These are phyloP conservation scores for Pseudomassariella vexata DNA, from an alignment of 2,329 filamentous ascomycete species.

Conservation along the genomic window DNA sequence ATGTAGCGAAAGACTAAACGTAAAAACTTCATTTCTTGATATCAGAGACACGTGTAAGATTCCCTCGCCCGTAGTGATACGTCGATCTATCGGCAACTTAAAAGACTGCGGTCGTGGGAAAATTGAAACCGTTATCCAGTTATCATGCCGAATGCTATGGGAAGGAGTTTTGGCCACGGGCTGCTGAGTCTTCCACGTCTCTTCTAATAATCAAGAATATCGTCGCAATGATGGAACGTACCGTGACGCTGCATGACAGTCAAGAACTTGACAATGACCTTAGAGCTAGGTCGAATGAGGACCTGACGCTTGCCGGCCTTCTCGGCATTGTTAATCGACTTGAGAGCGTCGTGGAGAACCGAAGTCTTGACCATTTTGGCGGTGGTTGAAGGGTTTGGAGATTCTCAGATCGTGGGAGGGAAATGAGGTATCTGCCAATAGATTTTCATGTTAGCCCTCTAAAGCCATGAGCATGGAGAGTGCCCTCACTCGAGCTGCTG, in stretches of 20 bases:
- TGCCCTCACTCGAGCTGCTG: slow-evolving; percentile 48
- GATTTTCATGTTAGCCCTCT: slow-evolving; percentile 52
- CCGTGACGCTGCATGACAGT: slow-evolving; percentile 99
- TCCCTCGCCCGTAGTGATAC: slow-evolving; percentile 54
- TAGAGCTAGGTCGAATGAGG: slow-evolving; percentile 94
- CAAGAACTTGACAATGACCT: slow-evolving; percentile 99
- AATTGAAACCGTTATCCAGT: slow-evolving; percentile 94
- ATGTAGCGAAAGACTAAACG: slow-evolving; percentile 96
- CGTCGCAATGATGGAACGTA: slow-evolving; percentile 58
- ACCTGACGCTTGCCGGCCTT: slow-evolving; percentile 99
- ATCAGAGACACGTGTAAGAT: slow-evolving; percentile 97
- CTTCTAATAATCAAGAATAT: slow-evolving; percentile 3
- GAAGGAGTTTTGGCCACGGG: slow-evolving; percentile 1
- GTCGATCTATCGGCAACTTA: slow-evolving; percentile 99
- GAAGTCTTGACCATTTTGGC: slow-evolving; percentile 98
- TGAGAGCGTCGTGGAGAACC: slow-evolving; percentile 98
- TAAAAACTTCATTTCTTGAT: slow-evolving; percentile 66
- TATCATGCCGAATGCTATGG: slow-evolving; percentile 84
- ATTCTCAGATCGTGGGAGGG: slow-evolving; percentile 68
- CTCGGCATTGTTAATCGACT: slow-evolving; percentile 99
- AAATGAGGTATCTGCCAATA: slow-evolving; percentile 59
- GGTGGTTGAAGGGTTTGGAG: slow-evolving; percentile 54
- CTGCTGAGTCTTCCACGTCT: not conserved
- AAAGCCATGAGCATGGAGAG: slow-evolving; percentile 62
- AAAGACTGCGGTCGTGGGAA: slow-evolving; percentile 91